phyloP scores from a whole-genome alignment of 345 rosid genomes.

The Orychophragmus violaceus region DNA sequence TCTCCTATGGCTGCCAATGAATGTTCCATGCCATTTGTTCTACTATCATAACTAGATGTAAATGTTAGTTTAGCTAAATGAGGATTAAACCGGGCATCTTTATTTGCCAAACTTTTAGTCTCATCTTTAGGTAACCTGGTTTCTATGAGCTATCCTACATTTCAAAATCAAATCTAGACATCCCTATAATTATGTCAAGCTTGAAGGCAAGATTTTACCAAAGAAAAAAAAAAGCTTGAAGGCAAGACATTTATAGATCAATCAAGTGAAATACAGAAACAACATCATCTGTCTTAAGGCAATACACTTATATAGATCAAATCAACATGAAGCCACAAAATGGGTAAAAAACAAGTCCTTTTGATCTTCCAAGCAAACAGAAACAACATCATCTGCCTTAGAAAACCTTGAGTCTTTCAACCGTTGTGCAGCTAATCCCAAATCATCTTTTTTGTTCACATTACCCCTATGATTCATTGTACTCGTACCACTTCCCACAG shows the following conservation, averaged over 20 bases:
- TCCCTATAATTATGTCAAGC: neutral
- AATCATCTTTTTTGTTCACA: conserved; percentile 19
- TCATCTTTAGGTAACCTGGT: neutral
- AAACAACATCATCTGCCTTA: conserved; percentile 28
- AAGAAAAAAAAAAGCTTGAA: too few relatives aligned
- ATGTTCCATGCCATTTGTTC: conserved; percentile 60
- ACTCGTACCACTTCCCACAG: conserved; percentile 14
- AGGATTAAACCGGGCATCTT: neutral
- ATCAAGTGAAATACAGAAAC: too few relatives aligned
- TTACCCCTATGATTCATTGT: conserved; percentile 26
- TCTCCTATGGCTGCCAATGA: conserved; percentile 87
- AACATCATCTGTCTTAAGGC: too few relatives aligned
- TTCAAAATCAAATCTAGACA: neutral
- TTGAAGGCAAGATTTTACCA: neutral
- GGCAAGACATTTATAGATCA: too few relatives aligned
- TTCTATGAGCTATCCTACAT: neutral
- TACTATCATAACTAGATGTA: conserved; percentile 69
- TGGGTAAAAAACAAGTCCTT: conserved; percentile 6
- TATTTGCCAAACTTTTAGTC: neutral
- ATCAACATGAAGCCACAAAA: neutral
- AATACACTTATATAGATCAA: neutral
- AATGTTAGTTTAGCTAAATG: neutral
- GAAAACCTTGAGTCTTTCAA: conserved; percentile 30
- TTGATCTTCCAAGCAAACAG: conserved; percentile 48
- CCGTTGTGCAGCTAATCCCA: neutral